Evolutionary conservation across 352 stramenopile genomes (phyloP), one percentile per base, ranked within the genome.

Genomic region (Globisporangium paddicum): DNA sequence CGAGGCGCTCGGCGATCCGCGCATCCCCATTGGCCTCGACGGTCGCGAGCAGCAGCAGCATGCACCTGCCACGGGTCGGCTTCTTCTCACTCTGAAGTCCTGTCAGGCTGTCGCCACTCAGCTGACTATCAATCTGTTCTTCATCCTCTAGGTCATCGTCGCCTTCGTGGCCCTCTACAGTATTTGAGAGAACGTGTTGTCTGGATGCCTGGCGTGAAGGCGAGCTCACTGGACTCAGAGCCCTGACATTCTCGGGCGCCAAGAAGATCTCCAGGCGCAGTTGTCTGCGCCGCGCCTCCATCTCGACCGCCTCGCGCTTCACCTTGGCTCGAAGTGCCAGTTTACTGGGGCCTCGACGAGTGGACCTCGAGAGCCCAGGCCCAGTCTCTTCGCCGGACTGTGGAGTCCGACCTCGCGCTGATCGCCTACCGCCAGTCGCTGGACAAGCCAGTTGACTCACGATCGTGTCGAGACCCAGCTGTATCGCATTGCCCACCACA

Each of bases 21-120:
- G 37, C 0, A 13, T 89, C 76, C 2, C 80, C 80, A 19, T 78
- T 77, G 2, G 78, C 74, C 68, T 90, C 80, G 16, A 76, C 65
- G 0, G 72, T 62, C 7, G 80, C 77, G 11, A 90, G 55, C 37
- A 84, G 55, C 34, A 63, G 48, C 19, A 45, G 30, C 41, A 38
- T 18, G 32, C 26, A 25, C 37, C 75, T 40, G n/a, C 69, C 53
- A 14, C 50, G 26, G 5, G 48, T 14, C 55, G 10, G 26, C 28
- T 19, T 51, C 5, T 23, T n/a, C n/a, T n/a, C n/a, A n/a, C n/a
- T n/a, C n/a, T n/a, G n/a, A n/a, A n/a, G n/a, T n/a, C n/a, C n/a
- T n/a, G n/a, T n/a, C n/a, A n/a, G n/a, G n/a, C n/a, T n/a, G n/a
- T n/a, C n/a, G n/a, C 21, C 23, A 49, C 21, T 4, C 7, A 19